Percentiles rank a stretch among this genome's conserved stretches.
These are phyloP conservation scores for Xerocomus minutiporus DNA, from an alignment of 1,284 basidiomycete species.

Conservation along the genomic window DNA sequence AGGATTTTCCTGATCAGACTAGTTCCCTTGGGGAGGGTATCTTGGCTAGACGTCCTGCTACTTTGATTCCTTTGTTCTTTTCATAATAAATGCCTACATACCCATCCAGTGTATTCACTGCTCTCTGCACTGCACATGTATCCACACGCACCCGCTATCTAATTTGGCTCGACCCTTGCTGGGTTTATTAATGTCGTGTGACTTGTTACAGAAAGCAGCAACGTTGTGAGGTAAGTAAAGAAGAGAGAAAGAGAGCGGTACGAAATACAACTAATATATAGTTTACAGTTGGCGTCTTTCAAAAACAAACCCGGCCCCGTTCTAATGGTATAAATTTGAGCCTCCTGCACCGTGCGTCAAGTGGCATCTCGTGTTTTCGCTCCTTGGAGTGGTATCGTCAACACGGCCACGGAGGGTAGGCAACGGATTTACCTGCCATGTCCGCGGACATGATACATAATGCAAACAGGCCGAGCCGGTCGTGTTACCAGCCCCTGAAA, in stretches of 20 bases:
- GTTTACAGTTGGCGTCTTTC: neutral
- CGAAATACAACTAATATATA: conserved; percentile 13
- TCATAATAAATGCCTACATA: conserved; percentile 6
- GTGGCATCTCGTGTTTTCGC: neutral
- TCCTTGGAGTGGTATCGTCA: neutral
- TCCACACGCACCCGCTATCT: conserved; percentile 19
- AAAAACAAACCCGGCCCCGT: neutral
- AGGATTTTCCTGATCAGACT: neutral
- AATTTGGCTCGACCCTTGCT: conserved; percentile 2
- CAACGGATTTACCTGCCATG: conserved; percentile 8
- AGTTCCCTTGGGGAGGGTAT: neutral
- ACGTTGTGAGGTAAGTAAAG: neutral
- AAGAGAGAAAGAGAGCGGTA: neutral
- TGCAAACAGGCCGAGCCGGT: conserved; percentile 1
- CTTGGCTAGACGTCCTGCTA: neutral
- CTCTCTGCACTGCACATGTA: conserved; percentile 20
- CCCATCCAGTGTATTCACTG: conserved; percentile 20
- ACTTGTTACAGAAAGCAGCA: neutral
- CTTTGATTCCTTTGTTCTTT: neutral
- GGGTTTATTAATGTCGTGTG: conserved; percentile 3
- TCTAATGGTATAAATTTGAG: neutral
- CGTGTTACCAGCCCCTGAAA: conserved; percentile 24
- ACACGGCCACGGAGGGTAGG: neutral
- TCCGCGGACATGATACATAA: conserved; percentile 18
- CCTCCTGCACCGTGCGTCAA: neutral